Percentiles rank a stretch among this genome's conserved stretches.
Evolutionary conservation across 2,329 filamentous ascomycete genomes (phyloP).

Genomic region (Pseudogymnoascus destructans): DNA sequence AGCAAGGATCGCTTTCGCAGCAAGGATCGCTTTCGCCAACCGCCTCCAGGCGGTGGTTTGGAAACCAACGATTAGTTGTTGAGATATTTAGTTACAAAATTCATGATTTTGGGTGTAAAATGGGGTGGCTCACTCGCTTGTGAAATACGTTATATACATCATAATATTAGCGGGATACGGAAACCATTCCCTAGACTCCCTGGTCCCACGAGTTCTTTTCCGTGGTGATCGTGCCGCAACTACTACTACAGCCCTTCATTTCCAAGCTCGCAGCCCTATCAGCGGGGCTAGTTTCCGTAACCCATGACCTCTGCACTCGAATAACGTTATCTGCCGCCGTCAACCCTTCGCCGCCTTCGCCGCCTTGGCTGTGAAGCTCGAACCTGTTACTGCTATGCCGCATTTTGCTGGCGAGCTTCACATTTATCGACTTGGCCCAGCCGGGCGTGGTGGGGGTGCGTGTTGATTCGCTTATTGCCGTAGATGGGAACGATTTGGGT

Average conservation of each 20-base stretch:
- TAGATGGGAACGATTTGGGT: constrained; percentile 12
- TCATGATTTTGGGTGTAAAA: too few relatives aligned
- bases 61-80: too few relatives aligned
- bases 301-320: background rate
- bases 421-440: background rate
- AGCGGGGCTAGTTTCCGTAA: background rate
- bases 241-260: background rate
- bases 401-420: background rate
- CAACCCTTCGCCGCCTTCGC: background rate
- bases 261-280: background rate
- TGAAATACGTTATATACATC: background rate
- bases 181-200: background rate
- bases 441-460: background rate
- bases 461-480: background rate
- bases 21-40: too few relatives aligned
- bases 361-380: background rate
- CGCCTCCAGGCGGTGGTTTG: too few relatives aligned
- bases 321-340: background rate
- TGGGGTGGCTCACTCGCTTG: too few relatives aligned
- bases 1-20: too few relatives aligned
- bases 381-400: background rate
- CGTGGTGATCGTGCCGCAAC: background rate
- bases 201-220: background rate
- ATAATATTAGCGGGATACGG: background rate
- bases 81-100: too few relatives aligned